These are phyloP conservation scores for Epithele typhae DNA, from an alignment of 768 basidiomycete species.

Conservation along the genomic window DNA sequence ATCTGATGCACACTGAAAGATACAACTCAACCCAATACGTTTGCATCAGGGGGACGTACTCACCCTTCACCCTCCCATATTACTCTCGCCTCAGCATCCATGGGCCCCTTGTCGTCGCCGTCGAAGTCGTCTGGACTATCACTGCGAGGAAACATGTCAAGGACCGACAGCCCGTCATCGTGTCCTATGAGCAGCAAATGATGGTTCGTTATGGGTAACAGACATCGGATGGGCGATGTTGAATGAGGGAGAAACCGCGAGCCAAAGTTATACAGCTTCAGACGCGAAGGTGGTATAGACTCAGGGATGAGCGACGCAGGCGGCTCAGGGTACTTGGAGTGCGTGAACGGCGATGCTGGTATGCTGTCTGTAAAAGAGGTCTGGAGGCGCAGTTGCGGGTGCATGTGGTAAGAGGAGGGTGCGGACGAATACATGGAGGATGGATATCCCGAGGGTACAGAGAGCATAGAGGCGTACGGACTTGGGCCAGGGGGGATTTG, in stretches of 20 bases:
- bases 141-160: constrained; percentile 79
- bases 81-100: constrained; percentile 60
- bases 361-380: constrained; percentile 20
- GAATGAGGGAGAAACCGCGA: constrained; percentile 84
- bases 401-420: constrained; percentile 10
- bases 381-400: constrained; percentile 18
- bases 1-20: constrained; percentile 67
- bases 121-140: constrained; percentile 41
- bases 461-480: neutral
- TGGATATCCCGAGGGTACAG: constrained; percentile 7
- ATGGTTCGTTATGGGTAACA: constrained; percentile 66
- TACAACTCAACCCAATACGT: constrained; percentile 1
- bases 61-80: constrained; percentile 82
- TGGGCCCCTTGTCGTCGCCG: constrained; percentile 49
- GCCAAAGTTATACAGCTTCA: constrained; percentile 74
- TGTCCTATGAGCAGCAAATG: constrained; percentile 73
- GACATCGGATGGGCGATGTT: constrained; percentile 66
- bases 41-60: constrained; percentile 18
- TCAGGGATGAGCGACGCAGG: constrained; percentile 28
- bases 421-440: constrained; percentile 15
- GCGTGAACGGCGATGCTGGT: constrained; percentile 20
- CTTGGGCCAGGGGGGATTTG: no score
- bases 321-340: constrained; percentile 15
- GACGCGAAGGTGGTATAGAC: constrained; percentile 53
- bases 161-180: constrained; percentile 73